Evolutionary conservation across 2,329 filamentous ascomycete species (phyloP).

Genomic region (Colletotrichum sp.): DNA sequence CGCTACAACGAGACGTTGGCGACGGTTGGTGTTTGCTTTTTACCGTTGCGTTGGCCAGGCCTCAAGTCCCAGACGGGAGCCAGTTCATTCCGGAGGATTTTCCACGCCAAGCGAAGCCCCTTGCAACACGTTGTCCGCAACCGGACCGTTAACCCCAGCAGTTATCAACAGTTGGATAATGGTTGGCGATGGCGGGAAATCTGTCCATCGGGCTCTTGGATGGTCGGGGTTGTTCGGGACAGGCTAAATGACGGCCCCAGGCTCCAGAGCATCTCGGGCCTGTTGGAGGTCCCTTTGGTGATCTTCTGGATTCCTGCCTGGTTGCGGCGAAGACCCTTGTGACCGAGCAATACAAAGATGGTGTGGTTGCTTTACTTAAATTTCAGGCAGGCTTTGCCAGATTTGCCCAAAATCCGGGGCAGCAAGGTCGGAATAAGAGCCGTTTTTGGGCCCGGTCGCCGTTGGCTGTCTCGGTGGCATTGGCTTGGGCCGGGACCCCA

Average conservation of each 20-base stretch:
- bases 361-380: constrained; percentile 13
- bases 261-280: background rate
- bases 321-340: constrained; percentile 20
- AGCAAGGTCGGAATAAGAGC: constrained; percentile 14
- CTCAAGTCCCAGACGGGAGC: background rate
- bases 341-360: constrained; percentile 9
- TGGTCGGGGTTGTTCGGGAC: background rate
- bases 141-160: constrained; percentile 7
- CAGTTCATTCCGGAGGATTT: constrained; percentile 17
- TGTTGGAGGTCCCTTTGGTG: constrained; percentile 10
- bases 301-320: constrained; percentile 22
- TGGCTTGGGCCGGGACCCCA: constrained; percentile 18
- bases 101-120: constrained; percentile 15
- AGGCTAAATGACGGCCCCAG: constrained; percentile 12
- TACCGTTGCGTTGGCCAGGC: background rate
- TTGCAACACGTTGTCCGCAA: constrained; percentile 15
- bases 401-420: constrained; percentile 23
- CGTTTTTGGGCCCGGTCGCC: constrained; percentile 21
- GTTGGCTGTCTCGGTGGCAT: constrained; percentile 3
- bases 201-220: background rate
- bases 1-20: background rate
- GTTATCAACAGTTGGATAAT: background rate
- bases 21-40: constrained; percentile 10
- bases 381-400: constrained; percentile 10
- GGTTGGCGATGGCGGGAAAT: constrained; percentile 14